phyloP scores from a whole-genome alignment of 1,284 basidiomycete genomes.

The Afroboletus lepidellus region DNA sequence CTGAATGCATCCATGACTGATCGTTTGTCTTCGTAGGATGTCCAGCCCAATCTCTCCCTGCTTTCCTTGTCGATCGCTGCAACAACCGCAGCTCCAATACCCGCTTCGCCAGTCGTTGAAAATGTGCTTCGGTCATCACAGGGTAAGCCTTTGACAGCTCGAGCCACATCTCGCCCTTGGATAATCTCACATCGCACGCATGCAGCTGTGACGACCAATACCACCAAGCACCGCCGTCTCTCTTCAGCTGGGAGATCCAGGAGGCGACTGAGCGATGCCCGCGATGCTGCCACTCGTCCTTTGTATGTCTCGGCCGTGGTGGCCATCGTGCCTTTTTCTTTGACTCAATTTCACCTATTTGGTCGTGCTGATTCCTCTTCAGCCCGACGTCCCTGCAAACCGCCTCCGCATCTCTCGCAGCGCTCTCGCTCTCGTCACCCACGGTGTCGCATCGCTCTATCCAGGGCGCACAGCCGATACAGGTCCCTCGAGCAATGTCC shows the following conservation, averaged over 20 bases:
- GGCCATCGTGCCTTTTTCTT: not conserved
- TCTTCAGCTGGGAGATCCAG: conserved; percentile 66
- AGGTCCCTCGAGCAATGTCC: conserved; percentile 1
- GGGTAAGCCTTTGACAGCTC: conserved; percentile 10
- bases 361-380: conserved; percentile 7
- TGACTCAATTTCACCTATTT: not conserved
- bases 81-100: conserved; percentile 47
- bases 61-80: conserved; percentile 67
- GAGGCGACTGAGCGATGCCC: conserved; percentile 70
- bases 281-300: conserved; percentile 68
- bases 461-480: conserved; percentile 16
- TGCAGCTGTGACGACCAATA: conserved; percentile 32
- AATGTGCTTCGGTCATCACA: conserved; percentile 19
- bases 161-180: not conserved
- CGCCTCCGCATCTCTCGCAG: conserved; percentile 41
- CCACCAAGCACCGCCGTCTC: conserved; percentile 58
- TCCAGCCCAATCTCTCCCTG: conserved; percentile 41
- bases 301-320: conserved; percentile 53
- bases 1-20: conserved; percentile 1
- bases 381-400: conserved; percentile 47
- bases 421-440: conserved; percentile 58
- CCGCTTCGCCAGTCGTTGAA: conserved; percentile 31
- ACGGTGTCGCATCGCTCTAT: conserved; percentile 33
- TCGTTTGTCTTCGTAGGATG: conserved; percentile 14
- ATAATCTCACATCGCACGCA: conserved; percentile 6